These are phyloP conservation scores for Bolboschoenus planiculmis DNA, from an alignment of 176 grass and related monocot genomes.

Conservation along the genomic window DNA sequence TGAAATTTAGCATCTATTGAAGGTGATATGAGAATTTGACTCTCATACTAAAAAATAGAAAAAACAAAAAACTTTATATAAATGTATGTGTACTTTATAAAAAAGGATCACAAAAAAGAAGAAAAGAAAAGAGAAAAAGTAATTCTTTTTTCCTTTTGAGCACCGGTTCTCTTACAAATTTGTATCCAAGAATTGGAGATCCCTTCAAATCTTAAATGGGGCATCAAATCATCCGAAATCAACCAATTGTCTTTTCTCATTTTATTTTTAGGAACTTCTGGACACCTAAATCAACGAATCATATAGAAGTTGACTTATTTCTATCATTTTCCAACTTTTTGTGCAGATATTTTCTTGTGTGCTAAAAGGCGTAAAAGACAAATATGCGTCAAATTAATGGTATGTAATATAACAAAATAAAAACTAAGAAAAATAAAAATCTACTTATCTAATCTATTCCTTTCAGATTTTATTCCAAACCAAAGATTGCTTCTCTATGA, in stretches of 20 bases:
- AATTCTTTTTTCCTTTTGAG: too few species aligned
- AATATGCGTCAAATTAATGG: background rate
- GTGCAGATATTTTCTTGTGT: background rate
- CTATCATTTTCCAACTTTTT: constrained; percentile 9
- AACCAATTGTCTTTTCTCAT: background rate
- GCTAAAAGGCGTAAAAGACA: constrained; percentile 3
- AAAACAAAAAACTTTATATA: too few species aligned
- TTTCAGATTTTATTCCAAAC: background rate
- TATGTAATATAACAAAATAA: background rate
- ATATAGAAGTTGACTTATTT: background rate
- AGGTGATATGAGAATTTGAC: too few species aligned
- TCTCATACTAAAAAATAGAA: too few species aligned
- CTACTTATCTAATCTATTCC: background rate
- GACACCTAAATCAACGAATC: background rate
- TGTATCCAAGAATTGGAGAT: background rate
- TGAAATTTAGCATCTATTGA: too few species aligned
- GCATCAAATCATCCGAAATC: constrained; percentile 7
- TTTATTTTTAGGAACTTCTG: background rate
- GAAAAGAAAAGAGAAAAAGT: too few species aligned
- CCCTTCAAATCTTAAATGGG: constrained; percentile 1
- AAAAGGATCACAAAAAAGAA: too few species aligned
- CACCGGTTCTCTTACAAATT: background rate
- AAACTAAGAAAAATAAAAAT: background rate
- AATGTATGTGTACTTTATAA: too few species aligned
- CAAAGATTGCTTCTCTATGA: background rate